Base-by-base conservation (phyloP, 2,329 filamentous ascomycete genomes). In the Colletotrichum spaethianum region DNA sequence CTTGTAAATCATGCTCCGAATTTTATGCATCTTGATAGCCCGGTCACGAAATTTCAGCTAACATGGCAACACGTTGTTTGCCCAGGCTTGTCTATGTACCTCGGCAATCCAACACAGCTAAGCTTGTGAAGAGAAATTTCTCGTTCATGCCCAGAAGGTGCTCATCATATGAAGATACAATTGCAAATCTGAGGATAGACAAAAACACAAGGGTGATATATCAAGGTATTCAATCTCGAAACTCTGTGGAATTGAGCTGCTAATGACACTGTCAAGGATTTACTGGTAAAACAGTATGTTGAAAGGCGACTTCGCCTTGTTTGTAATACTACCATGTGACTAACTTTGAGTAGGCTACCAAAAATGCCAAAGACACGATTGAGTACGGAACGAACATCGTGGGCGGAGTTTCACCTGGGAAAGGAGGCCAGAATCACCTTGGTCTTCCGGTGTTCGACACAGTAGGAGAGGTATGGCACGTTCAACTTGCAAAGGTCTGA, bases 301-400 rank as follows among this genome's bases (percentile, higher is more conserved):
- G 1, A 12, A 44, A 62, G 11, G 7, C 23, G 18, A 20, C 36
- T 59, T 3, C 2, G 14, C 8, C 9, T 12, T 42, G 5, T 7
- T 23, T 16, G 11, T 4, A 12, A 2, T 18, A 26, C n/a, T 8
- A n/a, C 18, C 0, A 11, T 23, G 31, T 0, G n/a, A 12, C 28
- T 65, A 23, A 62, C 28, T 23, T 44, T 0, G 0, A 1, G 1
- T 9, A 83, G 82, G 82, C 82, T 4, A 83, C 82, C 0, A 68
- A 76, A 6, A 84, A 83, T 67, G 81, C 82, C 0, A 77, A 76
- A 60, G 80, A 83, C 23, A 83, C 82, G 0, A 81, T 84, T 44
- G 78, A 70, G 1, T 84, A 83, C 62, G 82, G 82, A 8, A 84
- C 82, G 1, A 78, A 79, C 0, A 75, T 84, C 8, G 80, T 83